Evolutionary conservation across 805 yeast species (phyloP).

Genomic region (Lipomyces japonicus): DNA sequence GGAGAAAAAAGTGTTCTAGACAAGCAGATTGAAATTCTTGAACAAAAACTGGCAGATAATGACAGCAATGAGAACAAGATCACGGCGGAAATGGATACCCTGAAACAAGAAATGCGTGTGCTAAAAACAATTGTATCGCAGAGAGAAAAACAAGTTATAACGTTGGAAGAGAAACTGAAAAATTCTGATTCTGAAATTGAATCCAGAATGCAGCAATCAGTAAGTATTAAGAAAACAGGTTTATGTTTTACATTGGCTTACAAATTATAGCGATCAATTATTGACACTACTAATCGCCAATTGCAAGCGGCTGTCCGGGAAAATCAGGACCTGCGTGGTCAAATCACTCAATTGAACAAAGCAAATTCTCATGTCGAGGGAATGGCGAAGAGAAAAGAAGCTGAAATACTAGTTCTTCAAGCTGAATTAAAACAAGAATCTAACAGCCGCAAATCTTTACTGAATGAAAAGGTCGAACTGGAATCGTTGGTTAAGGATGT

Average conservation of each 20-base stretch:
- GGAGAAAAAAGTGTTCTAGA: conserved; percentile 36
- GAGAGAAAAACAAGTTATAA: conserved; percentile 33
- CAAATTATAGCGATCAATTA: conserved; percentile 27
- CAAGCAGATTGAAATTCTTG: conserved; percentile 37
- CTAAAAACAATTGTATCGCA: conserved; percentile 32
- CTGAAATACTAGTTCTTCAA: conserved; percentile 28
- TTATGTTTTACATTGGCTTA: conserved; percentile 2
- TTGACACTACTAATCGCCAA: conserved; percentile 22
- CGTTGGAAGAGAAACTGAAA: conserved; percentile 35
- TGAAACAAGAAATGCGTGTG: conserved; percentile 26
- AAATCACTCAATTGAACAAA: conserved; percentile 41
- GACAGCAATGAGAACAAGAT: conserved; percentile 29
- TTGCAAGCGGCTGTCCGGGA: conserved; percentile 38
- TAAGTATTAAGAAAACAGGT: conserved; percentile 2
- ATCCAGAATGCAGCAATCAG: conserved; percentile 18
- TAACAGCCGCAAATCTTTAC: conserved; percentile 7
- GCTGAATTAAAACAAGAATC: conserved; percentile 9
- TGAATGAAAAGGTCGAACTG: conserved; percentile 31
- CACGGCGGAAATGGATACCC: conserved; percentile 10
- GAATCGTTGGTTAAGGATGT: conserved; percentile 36
- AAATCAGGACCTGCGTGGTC: conserved; percentile 43
- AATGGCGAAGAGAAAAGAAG: conserved; percentile 37
- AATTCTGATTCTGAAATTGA: conserved; percentile 26
- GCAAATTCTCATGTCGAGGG: conserved; percentile 40
- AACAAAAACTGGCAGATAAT: conserved; percentile 32